Percentiles rank a stretch among this genome's conserved stretches.
Conservation (phyloP, 139 green algal species). For the Closterium sp. region DNA sequence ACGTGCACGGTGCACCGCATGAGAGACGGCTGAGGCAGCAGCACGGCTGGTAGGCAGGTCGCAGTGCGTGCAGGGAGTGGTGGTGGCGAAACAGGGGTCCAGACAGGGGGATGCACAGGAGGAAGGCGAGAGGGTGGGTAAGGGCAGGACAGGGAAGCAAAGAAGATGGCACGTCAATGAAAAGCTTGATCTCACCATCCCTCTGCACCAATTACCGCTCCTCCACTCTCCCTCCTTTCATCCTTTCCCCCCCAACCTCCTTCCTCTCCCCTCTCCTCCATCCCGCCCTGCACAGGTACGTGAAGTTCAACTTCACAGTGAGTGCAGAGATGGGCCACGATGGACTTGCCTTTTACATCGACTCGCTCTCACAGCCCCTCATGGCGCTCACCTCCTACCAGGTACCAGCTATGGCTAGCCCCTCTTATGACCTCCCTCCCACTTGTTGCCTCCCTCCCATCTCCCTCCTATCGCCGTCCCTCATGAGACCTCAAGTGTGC, state of each 20-base stretch:
- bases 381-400: not conserved
- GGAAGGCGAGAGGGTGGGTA: not conserved
- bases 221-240: not conserved
- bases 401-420: not conserved
- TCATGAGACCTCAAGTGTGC: not conserved
- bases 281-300: not conserved
- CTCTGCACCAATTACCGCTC: not conserved
- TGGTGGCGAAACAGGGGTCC: too few relatives aligned
- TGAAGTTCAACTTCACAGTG: conserved; percentile 26
- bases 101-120: not conserved
- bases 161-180: not conserved
- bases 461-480: not conserved
- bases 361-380: not conserved
- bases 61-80: not conserved
- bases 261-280: not conserved
- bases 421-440: too few relatives aligned
- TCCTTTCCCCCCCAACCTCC: too few relatives aligned
- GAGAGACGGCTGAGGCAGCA: not conserved
- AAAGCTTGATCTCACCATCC: too few relatives aligned
- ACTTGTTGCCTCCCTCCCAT: too few relatives aligned
- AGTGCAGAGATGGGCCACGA: not conserved
- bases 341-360: conserved; percentile 15
- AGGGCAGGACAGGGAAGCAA: not conserved
- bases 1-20: conserved; percentile 7
- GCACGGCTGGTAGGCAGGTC: not conserved